These are phyloP conservation scores for Ottelia alismoides DNA, from an alignment of 106 monocot genomes.

Conservation along the genomic window DNA sequence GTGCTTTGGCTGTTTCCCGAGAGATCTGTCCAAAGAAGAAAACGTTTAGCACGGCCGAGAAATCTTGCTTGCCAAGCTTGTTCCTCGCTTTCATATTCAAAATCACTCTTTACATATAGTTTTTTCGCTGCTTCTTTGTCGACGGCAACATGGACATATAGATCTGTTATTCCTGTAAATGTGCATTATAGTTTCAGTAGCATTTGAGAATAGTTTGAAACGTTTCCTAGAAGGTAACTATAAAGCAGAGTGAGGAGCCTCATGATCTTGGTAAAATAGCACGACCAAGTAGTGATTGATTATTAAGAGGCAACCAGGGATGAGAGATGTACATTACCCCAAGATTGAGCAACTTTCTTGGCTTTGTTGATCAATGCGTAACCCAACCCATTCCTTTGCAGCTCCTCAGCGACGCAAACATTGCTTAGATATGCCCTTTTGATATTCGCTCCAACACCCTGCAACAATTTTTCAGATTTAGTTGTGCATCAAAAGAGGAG, in stretches of 20 bases:
- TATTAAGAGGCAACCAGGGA: too few relatives aligned
- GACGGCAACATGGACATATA: conserved; percentile 91
- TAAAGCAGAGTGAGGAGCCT: too few relatives aligned
- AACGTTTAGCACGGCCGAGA: conserved; percentile 61
- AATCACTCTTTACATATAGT: conserved; percentile 69
- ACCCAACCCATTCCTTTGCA: conserved; percentile 88
- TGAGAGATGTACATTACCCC: too few relatives aligned
- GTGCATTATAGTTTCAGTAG: too few relatives aligned
- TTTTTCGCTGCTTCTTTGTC: conserved; percentile 41
- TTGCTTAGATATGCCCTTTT: conserved; percentile 81
- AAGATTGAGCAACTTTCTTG: conserved; percentile 58
- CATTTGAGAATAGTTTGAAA: too few relatives aligned
- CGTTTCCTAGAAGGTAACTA: too few relatives aligned
- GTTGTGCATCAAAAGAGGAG: too few relatives aligned
- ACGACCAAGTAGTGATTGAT: too few relatives aligned
- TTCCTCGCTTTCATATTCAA: conserved; percentile 80
- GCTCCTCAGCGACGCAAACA: conserved; percentile 91
- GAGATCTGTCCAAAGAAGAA: conserved; percentile 71
- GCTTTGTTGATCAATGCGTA: conserved; percentile 45
- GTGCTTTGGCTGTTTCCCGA: background rate
- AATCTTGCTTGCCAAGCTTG: conserved; percentile 91
- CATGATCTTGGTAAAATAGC: too few relatives aligned
- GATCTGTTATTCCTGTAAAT: conserved; percentile 76
- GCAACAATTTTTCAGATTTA: background rate
- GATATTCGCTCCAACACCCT: conserved; percentile 35